Evolutionary conservation across 164 flowering plant genomes (phyloP), one percentile per base, ranked within the genome.

Genomic region (Brasenia schreberi): DNA sequence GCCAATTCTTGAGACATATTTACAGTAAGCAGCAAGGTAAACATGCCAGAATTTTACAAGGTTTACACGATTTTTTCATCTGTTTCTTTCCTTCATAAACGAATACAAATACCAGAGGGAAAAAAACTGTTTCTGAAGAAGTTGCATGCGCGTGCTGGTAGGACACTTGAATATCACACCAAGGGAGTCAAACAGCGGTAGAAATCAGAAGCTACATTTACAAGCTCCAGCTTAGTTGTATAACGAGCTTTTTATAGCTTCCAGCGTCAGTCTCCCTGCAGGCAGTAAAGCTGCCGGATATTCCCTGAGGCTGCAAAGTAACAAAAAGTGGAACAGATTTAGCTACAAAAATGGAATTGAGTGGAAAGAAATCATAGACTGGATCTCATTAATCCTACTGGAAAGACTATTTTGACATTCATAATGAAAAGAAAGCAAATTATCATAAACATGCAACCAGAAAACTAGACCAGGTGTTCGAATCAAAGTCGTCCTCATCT

Each of bases 251-350:
- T 33, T 5, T 7, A n/a, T 7, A 61, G 6, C 18, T 61, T 61
- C 63, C 63, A 2, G 63, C 63, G 7, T 84, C 68, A 91, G 43
- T 91, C 97, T 45, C 86, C 84, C 73, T 90, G 98, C 56, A 86
- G 79, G 77, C 94, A 90, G 79, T 90, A 93, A 16, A 93, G 92
- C 78, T 93, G 98, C 19, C 97, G 87, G 75, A 90, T 86, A 67
- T 90, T 93, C 60, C 98, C 98, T 0, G 98, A 87, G 19, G 95
- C 97, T 93, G 96, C 60, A 63, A 74, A 27, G 66, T 45, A 12
- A 74, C 33, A 16, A 42, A 61, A 61, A n/a, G 18, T 9, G 18
- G 10, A 11, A 61, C 16, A 49, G 56, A 49, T 14, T 14, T 14
- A 49, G 39, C 39, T 33, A 33, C 27, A 33, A 33, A 33, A 33